Percentiles rank a stretch among this genome's conserved stretches.
These are phyloP conservation scores for Teunomyces gatunensis DNA, from an alignment of 805 yeast species.

Conservation along the genomic window DNA sequence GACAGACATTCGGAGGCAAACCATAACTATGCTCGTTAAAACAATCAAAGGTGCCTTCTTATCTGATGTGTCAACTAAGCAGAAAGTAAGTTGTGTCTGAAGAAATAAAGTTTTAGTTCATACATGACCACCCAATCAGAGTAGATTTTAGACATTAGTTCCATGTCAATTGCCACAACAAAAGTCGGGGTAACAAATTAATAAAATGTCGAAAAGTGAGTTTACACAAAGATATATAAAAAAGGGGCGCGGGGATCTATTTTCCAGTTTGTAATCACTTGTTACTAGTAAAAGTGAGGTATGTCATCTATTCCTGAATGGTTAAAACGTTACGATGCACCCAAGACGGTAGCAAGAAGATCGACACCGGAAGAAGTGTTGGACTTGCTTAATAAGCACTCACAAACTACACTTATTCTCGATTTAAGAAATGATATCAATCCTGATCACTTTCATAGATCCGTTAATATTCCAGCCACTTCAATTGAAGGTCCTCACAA, in stretches of 20 bases:
- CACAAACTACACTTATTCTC: conserved; percentile 13
- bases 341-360: conserved; percentile 3
- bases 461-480: conserved; percentile 21
- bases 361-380: conserved; percentile 13
- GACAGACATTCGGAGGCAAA: too few species aligned
- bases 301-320: conserved; percentile 6
- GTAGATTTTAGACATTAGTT: too few species aligned
- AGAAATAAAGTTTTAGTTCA: too few species aligned
- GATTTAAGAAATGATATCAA: conserved; percentile 19
- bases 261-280: neutral
- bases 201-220: too few species aligned
- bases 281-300: neutral
- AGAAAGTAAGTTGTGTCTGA: too few species aligned
- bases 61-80: too few species aligned
- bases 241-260: neutral
- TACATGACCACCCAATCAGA: too few species aligned
- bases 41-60: too few species aligned
- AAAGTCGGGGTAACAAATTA: too few species aligned
- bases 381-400: conserved; percentile 9
- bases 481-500: conserved; percentile 14
- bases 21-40: too few species aligned
- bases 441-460: conserved; percentile 13
- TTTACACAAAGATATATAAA: neutral
- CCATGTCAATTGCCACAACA: too few species aligned
- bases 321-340: conserved; percentile 9